phyloP scores from a whole-genome alignment of 495 filamentous ascomycete genomes.

The Podospora appendiculata region DNA sequence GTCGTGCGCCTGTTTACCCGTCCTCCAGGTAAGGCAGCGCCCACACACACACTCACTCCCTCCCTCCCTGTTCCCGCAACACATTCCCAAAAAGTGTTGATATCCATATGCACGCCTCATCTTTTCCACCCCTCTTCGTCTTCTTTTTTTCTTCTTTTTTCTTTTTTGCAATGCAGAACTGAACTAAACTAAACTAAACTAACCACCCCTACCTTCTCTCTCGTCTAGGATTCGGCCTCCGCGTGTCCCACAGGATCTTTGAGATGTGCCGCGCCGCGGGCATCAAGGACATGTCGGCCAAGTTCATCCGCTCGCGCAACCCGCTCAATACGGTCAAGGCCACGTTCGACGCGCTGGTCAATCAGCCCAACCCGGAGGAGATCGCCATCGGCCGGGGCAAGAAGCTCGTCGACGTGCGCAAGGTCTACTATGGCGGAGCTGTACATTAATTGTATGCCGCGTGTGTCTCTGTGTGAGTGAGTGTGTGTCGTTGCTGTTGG shows the following conservation, averaged over 20 bases:
- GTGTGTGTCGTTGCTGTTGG: neutral
- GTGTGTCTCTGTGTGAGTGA: neutral
- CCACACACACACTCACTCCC: no score
- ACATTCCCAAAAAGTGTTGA: no score
- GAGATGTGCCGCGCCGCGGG: slow-evolving; percentile 82
- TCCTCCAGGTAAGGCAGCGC: slow-evolving; percentile 79
- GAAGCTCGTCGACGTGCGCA: slow-evolving; percentile 92
- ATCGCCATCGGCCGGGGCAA: slow-evolving; percentile 78
- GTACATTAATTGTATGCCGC: slow-evolving; percentile 30
- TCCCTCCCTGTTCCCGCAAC: no score
- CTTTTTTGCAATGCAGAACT: neutral
- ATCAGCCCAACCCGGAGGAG: slow-evolving; percentile 78
- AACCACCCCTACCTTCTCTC: no score
- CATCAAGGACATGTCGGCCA: slow-evolving; percentile 76
- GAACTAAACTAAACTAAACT: slow-evolving; percentile 5
- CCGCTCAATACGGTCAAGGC: slow-evolving; percentile 97
- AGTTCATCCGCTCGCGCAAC: slow-evolving; percentile 72
- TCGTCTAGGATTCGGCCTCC: slow-evolving; percentile 63
- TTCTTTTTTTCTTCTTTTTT: slow-evolving; percentile 8
- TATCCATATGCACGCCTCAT: no score
- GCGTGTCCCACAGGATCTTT: slow-evolving; percentile 83
- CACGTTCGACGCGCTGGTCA: slow-evolving; percentile 69
- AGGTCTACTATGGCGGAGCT: slow-evolving; percentile 91
- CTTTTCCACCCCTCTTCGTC: no score
- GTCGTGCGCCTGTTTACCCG: slow-evolving; percentile 70